Evolutionary conservation across 306 rosid genomes (phyloP), one percentile per base, ranked within the genome.

Genomic region (Aeschynomene evenia): DNA sequence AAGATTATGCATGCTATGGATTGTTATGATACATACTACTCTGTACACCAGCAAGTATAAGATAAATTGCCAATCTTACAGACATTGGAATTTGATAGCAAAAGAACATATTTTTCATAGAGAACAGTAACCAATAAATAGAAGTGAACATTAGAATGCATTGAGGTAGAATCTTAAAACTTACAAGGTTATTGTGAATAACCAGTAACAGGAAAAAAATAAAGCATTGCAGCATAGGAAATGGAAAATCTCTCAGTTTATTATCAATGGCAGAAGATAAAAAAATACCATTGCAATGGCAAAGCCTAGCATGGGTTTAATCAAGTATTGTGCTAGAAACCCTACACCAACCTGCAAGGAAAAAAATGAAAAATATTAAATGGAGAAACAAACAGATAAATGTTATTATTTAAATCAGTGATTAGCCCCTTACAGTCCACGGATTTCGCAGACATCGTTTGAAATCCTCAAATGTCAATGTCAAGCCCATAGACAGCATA

Each of bases 401-500:
- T 16, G 46, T 22, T 33, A 23, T 24, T 20, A 52, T 45, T 58
- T 20, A 49, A 15, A 28, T 7, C 6, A 49, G 28, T 57, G 31
- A 54, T 40, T 50, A n/a, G 60, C 63, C 67, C 45, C 86, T 79
- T 67, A 90, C 98, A 49, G 94, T 89, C 98, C 97, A 90, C 10
- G 97, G 97, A 74, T 94, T 94, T 56, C 87, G 87, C 71, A 93
- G 73, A 77, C 98, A 93, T 53, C 94, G 83, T 79, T 86, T 86
- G 76, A 93, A 93, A 82, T 93, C 98, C 63, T 93, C 90, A 74
- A 93, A 93, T 33, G 94, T 90, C 85, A 93, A 81, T 36, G 98
- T 94, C 84, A 88, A 80, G 52, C 98, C 98, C 98, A 94, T 90
- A 3, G 97, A 94, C 56, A 94, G 89, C 97, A 94, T 94, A 56